A percentile compares a stretch with the other conserved stretches of the same genome.
Evolutionary conservation across 148 eudicot species (phyloP).

Genomic region (Vaccinium corymbosum): DNA sequence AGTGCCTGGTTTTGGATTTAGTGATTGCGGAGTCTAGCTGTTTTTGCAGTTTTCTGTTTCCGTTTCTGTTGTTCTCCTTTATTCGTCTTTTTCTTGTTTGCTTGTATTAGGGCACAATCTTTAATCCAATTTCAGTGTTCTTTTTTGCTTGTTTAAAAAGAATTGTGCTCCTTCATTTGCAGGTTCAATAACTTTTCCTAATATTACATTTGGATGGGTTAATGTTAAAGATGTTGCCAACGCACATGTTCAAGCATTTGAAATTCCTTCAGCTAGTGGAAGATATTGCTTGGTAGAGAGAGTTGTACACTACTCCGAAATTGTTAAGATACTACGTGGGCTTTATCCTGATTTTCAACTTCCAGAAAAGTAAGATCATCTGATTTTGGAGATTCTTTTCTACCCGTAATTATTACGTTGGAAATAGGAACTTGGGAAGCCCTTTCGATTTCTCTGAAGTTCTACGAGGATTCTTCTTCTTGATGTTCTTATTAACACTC

Average conservation of each 20-base stretch:
- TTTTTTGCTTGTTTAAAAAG: neutral
- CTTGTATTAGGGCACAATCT: neutral
- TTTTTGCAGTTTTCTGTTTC: neutral
- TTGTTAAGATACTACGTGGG: slow-evolving; percentile 44
- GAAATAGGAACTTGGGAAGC: neutral
- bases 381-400: neutral
- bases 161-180: neutral
- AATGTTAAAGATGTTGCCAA: slow-evolving; percentile 35
- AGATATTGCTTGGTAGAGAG: slow-evolving; percentile 42
- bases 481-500: neutral
- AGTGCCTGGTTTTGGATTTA: neutral
- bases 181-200: slow-evolving; percentile 17
- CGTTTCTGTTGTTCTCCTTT: neutral
- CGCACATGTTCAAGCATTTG: slow-evolving; percentile 35
- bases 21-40: neutral
- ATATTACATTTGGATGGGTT: slow-evolving; percentile 22
- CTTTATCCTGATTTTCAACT: slow-evolving; percentile 59
- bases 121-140: neutral
- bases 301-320: slow-evolving; percentile 38
- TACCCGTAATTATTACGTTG: neutral
- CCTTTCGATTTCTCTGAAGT: neutral
- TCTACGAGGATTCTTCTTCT: neutral
- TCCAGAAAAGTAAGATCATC: slow-evolving; percentile 50
- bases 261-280: slow-evolving; percentile 34
- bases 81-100: neutral